A percentile compares a stretch with the other conserved stretches of the same genome.
Conservation (phyloP, 1,284 basidiomycete genomes). For the Cryptococcus sp. region DNA sequence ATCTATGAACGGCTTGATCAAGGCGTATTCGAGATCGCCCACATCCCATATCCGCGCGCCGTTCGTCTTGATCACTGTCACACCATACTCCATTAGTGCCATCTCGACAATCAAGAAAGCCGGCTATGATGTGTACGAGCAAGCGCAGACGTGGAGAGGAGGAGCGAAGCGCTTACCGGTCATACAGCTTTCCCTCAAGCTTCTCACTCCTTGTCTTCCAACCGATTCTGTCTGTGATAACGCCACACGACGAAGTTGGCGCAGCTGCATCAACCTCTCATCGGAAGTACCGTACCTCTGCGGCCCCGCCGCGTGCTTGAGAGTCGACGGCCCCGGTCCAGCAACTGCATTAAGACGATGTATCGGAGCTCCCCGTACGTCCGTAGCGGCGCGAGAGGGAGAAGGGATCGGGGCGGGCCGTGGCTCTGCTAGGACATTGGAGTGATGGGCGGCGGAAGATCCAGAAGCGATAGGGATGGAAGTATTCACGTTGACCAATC, state of each 20-base stretch:
- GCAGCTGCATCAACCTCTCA: constrained; percentile 19
- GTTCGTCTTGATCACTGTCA: constrained; percentile 35
- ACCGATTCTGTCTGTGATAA: no score
- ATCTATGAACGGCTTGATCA: constrained; percentile 37
- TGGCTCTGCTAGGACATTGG: background rate
- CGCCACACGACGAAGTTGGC: background rate
- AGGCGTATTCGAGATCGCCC: constrained; percentile 38
- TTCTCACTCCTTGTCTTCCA: constrained; percentile 11
- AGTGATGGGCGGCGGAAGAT: background rate
- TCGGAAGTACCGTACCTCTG: constrained; percentile 7
- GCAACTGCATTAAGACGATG: background rate
- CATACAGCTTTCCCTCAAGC: constrained; percentile 19
- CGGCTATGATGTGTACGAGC: no score
- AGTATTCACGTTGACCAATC: background rate
- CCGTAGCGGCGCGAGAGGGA: no score
- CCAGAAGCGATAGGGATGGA: background rate
- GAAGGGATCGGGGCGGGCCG: no score
- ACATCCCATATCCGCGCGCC: constrained; percentile 40
- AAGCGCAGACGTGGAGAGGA: no score
- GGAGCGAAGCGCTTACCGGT: constrained; percentile 11
- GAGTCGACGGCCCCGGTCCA: no score
- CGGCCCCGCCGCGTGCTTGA: no score
- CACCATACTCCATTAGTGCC: background rate
- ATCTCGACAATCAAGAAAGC: no score
- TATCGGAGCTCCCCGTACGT: no score